Base-by-base conservation (phyloP, 106 monocot species). In the Ottelia alismoides region DNA sequence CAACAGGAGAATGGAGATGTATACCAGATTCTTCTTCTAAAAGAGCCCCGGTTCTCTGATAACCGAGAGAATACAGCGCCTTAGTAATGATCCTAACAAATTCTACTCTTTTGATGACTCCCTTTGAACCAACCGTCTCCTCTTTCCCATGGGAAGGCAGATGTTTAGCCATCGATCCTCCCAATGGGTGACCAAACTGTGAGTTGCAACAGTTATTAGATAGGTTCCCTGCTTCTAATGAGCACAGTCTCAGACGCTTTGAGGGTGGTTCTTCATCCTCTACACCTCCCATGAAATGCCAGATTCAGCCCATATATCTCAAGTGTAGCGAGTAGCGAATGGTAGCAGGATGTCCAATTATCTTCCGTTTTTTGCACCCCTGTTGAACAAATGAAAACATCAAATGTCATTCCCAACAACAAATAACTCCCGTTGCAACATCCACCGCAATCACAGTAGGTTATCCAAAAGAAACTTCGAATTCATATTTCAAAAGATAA, bases 21-120 rank as follows among this genome's bases (percentile, higher is more conserved):
- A 88, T 76, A 19, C 83, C 88, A 12, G 88, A 88, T 47, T 88
- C 88, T 55, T 79, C 73, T 57, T 88, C 88, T 7, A 88, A 53
- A 62, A 68, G 25, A 21, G 76, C 73, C 49, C 83, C 82, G 51
- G 67, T 76, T 63, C 57, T 73, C 44, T 73, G 66, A 71, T 88
- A 88, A 4, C 88, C 88, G 26, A 88, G 76, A 65, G 79, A 73
- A 54, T 88, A 79, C 28, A 88, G 67, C 56, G 83, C 68, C 60
- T 83, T 79, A 9, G 83, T 70, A 7, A 88, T 88, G 26, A 88
- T 74, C 54, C 79, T 65, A n/a, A 88, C 76, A 65, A 83, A 83
- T 58, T 88, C 88, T 2, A 65, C 69, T 55, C 47, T 83, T 12
- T 83, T 79, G 51, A 88, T 76, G 26, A 83, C 23, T 55, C 76